Evolutionary conservation across 176 grass and related monocot genomes (phyloP), one percentile per base, ranked within the genome.

Genomic region (Secale cereale): DNA sequence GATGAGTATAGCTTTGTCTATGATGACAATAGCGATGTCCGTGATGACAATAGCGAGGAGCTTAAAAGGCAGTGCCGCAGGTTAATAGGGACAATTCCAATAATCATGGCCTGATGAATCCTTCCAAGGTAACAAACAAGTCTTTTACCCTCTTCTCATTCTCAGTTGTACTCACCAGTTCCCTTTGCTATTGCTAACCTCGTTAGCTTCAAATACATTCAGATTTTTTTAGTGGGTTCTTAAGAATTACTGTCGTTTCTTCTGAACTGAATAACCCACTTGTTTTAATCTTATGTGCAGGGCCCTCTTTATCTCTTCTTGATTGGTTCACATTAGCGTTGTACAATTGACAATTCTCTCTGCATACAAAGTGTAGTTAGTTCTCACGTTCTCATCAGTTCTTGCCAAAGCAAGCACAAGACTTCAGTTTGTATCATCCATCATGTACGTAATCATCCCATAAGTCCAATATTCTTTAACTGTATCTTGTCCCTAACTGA

Each of bases 21-120:
- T 11, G 0, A 16, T 62, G 0, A 0, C 1, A 0, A 7, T 1
- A 73, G 2, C 7, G 0, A 65, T 10, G 70, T 40, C 17, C 0
- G 0, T 11, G 0, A 16, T 62, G 0, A 0, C 1, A 0, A 7
- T 1, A 73, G 2, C 7, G 0, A 65, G 27, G 20, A 76, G 27
- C 70, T 84, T 33, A 76, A 5, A 50, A 76, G 37, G 39, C 57
- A 35, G 7, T 76, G 82, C 28, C 19, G 13, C 57, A 84, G 64
- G 39, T 63, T 84, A 22, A 46, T 16, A 12, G 82, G 82, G 41
- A 52, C 4, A 1, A 76, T 84, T 46, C 82, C 82, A 50, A 7
- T 75, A 25, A 19, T 76, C 31, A 22, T 0, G 5, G 27, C 43
- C 14, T 50, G 57, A 10, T 0, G 10, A 62, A 25, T 4, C 70